Percentiles rank a stretch among this genome's conserved stretches.
These are phyloP conservation scores for Clathrospora elynae DNA, from an alignment of 2,329 filamentous ascomycete species.

Conservation along the genomic window DNA sequence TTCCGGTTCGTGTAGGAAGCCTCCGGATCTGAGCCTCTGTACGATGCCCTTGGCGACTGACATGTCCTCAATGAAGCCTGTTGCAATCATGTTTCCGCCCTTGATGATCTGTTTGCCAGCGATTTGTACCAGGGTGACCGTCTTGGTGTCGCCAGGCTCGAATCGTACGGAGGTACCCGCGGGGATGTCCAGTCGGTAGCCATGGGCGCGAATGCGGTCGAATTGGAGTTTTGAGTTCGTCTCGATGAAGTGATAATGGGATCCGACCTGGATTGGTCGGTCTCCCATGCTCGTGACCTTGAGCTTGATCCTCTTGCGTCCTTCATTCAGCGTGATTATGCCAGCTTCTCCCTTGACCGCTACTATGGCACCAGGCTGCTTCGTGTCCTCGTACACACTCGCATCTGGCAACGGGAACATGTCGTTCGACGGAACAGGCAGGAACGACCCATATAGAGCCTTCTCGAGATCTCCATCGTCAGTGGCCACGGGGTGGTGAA, in stretches of 20 bases:
- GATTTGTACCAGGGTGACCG: slow-evolving; percentile 87
- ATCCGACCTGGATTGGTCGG: slow-evolving; percentile 86
- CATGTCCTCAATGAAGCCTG: slow-evolving; percentile 69
- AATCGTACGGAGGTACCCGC: slow-evolving; percentile 92
- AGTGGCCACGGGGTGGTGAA: slow-evolving; percentile 84
- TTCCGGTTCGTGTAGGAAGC: slow-evolving; percentile 78
- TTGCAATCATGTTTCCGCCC: slow-evolving; percentile 81
- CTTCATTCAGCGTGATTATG: slow-evolving; percentile 72
- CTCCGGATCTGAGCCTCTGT: slow-evolving; percentile 67
- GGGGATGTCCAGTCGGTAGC: slow-evolving; percentile 84
- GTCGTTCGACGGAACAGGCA: slow-evolving; percentile 74
- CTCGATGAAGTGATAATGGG: slow-evolving; percentile 96
- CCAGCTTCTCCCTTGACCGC: slow-evolving; percentile 68
- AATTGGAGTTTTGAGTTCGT: slow-evolving; percentile 90
- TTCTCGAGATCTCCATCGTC: slow-evolving; percentile 86
- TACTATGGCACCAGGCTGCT: slow-evolving; percentile 80
- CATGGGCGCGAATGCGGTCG: slow-evolving; percentile 80
- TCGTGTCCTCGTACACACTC: slow-evolving; percentile 68
- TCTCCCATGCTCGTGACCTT: slow-evolving; percentile 86
- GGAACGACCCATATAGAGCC: slow-evolving; percentile 88
- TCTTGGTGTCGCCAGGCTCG: slow-evolving; percentile 90
- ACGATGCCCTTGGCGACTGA: slow-evolving; percentile 69
- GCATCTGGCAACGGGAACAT: slow-evolving; percentile 70
- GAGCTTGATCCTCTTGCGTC: slow-evolving; percentile 72
- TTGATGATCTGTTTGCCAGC: slow-evolving; percentile 77